Evolutionary conservation across 768 basidiomycete genomes (phyloP).

Genomic region (Austroboletus festivus): DNA sequence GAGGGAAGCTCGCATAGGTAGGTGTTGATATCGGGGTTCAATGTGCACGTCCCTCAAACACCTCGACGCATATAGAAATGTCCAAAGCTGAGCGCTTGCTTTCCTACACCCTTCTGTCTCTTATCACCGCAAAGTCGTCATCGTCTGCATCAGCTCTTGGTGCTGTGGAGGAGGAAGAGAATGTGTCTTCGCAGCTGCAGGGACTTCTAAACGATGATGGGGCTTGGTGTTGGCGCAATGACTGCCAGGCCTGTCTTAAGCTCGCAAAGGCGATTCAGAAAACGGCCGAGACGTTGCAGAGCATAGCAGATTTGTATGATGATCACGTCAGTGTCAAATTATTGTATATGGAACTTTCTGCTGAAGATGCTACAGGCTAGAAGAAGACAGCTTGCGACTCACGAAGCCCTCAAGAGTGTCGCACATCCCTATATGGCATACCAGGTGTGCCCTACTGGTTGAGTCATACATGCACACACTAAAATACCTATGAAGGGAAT

Average conservation of each 20-base stretch:
- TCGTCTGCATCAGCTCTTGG: conserved; percentile 47
- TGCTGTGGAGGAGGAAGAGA: conserved; percentile 47
- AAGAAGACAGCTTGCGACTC: conserved; percentile 66
- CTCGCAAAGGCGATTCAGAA: conserved; percentile 78
- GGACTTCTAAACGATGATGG: conserved; percentile 68
- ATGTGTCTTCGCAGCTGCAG: conserved; percentile 38
- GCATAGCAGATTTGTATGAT: conserved; percentile 74
- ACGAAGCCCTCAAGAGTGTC: conserved; percentile 71
- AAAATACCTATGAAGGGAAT: conserved; percentile 44
- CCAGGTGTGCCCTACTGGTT: conserved; percentile 41
- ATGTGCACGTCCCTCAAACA: not conserved
- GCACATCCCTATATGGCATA: conserved; percentile 75
- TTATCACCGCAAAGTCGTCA: conserved; percentile 68
- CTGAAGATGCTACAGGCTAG: conserved; percentile 51
- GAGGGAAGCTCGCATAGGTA: conserved; percentile 68
- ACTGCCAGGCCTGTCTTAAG: conserved; percentile 72
- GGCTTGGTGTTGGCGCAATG: conserved; percentile 87
- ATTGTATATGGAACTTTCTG: not conserved
- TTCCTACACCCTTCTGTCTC: conserved; percentile 68
- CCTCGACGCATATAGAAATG: conserved; percentile 54
- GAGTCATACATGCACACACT: not conserved
- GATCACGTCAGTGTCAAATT: conserved; percentile 57
- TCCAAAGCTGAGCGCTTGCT: conserved; percentile 71
- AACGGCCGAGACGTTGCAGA: conserved; percentile 68
- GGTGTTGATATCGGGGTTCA: conserved; percentile 15